These are phyloP conservation scores for Aspergillus piperis DNA, from an alignment of 2,329 filamentous ascomycete species.

Conservation along the genomic window DNA sequence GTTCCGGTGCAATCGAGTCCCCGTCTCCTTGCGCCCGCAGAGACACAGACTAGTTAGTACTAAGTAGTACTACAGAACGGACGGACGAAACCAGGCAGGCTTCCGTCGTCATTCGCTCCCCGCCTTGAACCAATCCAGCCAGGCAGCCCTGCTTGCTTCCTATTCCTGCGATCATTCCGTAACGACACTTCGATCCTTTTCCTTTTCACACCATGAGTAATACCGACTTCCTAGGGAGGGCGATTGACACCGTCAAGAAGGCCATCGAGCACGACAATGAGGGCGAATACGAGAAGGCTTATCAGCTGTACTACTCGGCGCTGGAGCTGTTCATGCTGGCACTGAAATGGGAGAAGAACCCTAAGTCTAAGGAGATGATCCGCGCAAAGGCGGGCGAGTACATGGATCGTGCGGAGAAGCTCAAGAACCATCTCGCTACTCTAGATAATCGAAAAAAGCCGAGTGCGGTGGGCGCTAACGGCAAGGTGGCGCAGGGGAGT, in stretches of 20 bases:
- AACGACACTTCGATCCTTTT: conserved; percentile 10
- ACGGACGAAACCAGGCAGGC: conserved; percentile 14
- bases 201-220: conserved; percentile 73
- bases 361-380: conserved; percentile 96
- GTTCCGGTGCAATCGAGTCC: conserved; percentile 1
- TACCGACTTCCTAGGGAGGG: conserved; percentile 94
- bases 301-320: conserved; percentile 91
- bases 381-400: conserved; percentile 92
- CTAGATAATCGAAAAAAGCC: conserved; percentile 54
- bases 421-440: conserved; percentile 85
- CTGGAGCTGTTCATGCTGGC: conserved; percentile 99
- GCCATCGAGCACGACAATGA: conserved; percentile 95
- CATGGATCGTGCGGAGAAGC: conserved; percentile 97
- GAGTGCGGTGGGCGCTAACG: conserved; percentile 54
- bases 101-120: conserved; percentile 14
- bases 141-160: not conserved
- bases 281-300: conserved; percentile 95
- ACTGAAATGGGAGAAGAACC: conserved; percentile 99
- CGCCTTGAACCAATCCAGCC: conserved; percentile 2
- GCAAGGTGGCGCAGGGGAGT: conserved; percentile 52
- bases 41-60: too few species aligned
- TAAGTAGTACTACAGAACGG: too few species aligned
- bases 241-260: conserved; percentile 95
- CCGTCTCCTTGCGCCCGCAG: conserved; percentile 14
- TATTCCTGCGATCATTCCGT: not conserved